These are phyloP conservation scores for Lumnitzera littorea DNA, from an alignment of 345 rosid species.

Conservation along the genomic window DNA sequence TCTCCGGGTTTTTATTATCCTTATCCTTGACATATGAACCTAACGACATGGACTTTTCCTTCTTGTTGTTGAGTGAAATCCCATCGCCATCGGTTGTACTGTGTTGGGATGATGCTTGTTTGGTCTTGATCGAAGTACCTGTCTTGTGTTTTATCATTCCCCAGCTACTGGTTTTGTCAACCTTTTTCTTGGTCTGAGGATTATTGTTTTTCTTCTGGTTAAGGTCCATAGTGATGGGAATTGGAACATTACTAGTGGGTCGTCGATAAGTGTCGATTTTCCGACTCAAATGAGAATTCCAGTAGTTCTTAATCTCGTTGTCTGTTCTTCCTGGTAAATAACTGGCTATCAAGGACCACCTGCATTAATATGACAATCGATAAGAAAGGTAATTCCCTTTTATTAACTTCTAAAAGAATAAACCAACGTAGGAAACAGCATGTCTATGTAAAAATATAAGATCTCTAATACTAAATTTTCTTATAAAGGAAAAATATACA, in stretches of 20 bases:
- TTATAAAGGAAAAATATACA: too few relatives aligned
- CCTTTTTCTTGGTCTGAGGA: conserved; percentile 12
- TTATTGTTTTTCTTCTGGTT: conserved; percentile 1
- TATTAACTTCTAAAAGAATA: background rate
- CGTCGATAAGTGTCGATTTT: conserved; percentile 31
- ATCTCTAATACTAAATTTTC: too few relatives aligned
- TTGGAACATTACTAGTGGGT: conserved; percentile 1
- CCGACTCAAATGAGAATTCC: conserved; percentile 59
- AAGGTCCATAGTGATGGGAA: conserved; percentile 5
- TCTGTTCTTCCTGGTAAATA: conserved; percentile 63
- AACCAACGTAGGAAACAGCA: too few relatives aligned
- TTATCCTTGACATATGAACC: background rate
- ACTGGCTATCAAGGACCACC: conserved; percentile 63
- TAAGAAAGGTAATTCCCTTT: background rate
- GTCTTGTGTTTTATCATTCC: conserved; percentile 18
- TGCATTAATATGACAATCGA: conserved; percentile 8
- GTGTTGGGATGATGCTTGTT: background rate
- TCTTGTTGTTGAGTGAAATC: background rate
- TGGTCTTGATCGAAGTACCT: background rate
- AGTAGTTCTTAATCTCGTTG: conserved; percentile 63
- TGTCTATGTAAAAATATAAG: too few relatives aligned
- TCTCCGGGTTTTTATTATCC: background rate
- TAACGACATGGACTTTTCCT: background rate
- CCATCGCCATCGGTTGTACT: background rate
- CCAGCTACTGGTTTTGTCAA: conserved; percentile 20